Evolutionary conservation across 192 early-diverging fungal genomes (phyloP).

Genomic region (Phlyctochytrium bullatum): DNA sequence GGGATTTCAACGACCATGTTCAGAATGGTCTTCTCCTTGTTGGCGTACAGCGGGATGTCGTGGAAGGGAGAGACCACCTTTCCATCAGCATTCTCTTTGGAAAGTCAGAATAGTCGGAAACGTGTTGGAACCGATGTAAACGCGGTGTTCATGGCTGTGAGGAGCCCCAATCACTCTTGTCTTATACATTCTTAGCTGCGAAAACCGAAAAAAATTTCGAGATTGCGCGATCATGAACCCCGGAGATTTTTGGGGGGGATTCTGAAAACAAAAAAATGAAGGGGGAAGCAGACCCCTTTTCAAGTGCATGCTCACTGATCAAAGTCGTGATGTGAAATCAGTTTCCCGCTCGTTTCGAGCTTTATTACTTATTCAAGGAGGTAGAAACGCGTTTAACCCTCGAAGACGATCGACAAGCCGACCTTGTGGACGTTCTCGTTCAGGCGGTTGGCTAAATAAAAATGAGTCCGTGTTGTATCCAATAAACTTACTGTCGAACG

Average conservation of each 20-base stretch:
- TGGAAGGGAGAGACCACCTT: constrained; percentile 92
- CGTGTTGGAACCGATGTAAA: constrained; percentile 73
- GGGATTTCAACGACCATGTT: constrained; percentile 99
- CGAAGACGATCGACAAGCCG: constrained; percentile 85
- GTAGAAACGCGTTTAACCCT: constrained; percentile 79
- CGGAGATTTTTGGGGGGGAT: no score
- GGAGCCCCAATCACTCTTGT: constrained; percentile 82
- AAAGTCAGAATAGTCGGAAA: background rate
- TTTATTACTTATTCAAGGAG: no score
- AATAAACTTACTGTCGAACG: constrained; percentile 67
- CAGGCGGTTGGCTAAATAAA: constrained; percentile 64
- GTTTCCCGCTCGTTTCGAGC: no score
- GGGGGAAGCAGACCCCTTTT: no score
- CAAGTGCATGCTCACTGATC: no score
- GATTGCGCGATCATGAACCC: background rate
- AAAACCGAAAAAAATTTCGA: background rate
- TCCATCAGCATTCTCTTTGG: constrained; percentile 58
- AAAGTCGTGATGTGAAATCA: no score
- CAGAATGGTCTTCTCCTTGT: constrained; percentile 84
- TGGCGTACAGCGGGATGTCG: constrained; percentile 95
- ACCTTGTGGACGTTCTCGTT: constrained; percentile 95
- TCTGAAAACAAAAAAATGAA: no score
- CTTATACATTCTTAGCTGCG: constrained; percentile 45
- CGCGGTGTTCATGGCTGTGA: constrained; percentile 86
- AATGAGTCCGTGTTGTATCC: background rate